phyloP scores from a whole-genome alignment of 495 filamentous ascomycete genomes.

The Letharia columbiana region DNA sequence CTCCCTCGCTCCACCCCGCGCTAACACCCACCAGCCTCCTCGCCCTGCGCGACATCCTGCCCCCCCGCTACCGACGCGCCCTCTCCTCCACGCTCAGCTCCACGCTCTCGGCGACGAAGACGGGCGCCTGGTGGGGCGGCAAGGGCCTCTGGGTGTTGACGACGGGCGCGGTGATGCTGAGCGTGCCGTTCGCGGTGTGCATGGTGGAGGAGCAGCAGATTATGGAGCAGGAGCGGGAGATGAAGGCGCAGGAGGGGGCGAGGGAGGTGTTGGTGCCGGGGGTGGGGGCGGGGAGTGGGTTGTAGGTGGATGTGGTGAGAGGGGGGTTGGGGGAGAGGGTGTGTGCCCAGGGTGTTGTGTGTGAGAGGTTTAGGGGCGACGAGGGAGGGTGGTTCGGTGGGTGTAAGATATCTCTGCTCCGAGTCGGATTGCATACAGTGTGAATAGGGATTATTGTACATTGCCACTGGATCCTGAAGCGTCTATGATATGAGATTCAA shows the following conservation, averaged over 20 bases:
- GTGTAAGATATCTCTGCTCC: slow-evolving; percentile 21
- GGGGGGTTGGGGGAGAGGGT: background rate
- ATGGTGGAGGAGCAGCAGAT: slow-evolving; percentile 93
- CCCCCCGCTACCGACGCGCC: slow-evolving; percentile 64
- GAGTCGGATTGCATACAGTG: background rate
- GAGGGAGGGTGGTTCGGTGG: background rate
- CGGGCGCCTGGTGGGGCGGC: slow-evolving; percentile 58
- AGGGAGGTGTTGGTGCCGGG: slow-evolving; percentile 45
- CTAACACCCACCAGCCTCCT: slow-evolving; percentile 47
- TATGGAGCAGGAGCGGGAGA: slow-evolving; percentile 92
- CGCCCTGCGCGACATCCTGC: slow-evolving; percentile 87
- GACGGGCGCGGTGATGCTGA: slow-evolving; percentile 78
- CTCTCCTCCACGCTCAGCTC: slow-evolving; percentile 23
- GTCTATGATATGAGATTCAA: background rate
- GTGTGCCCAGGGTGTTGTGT: background rate
- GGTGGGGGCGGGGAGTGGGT: slow-evolving; percentile 4
- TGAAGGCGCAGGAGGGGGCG: slow-evolving; percentile 78
- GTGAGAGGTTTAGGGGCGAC: background rate
- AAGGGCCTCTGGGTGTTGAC: slow-evolving; percentile 81
- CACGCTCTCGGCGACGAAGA: slow-evolving; percentile 50
- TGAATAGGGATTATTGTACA: background rate
- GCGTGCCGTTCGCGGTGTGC: slow-evolving; percentile 86
- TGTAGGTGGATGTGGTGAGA: too few species aligned
- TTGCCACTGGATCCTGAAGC: background rate
- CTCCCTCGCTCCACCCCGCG: slow-evolving; percentile 49